phyloP scores from a whole-genome alignment of 192 early-diverging fungal genomes.

The Rhizophlyctis rosea region DNA sequence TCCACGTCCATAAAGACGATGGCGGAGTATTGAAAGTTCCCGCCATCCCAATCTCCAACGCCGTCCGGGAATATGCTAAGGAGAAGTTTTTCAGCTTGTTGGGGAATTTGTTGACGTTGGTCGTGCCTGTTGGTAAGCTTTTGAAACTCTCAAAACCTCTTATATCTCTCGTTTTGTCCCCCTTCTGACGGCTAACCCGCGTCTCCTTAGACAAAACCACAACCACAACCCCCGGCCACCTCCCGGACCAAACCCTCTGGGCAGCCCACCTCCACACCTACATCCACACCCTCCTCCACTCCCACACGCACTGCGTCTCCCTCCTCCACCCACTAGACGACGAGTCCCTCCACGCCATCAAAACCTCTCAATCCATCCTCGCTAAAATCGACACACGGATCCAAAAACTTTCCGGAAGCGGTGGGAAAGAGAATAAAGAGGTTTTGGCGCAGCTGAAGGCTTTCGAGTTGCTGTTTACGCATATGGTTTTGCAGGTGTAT shows the following conservation, averaged over 20 bases:
- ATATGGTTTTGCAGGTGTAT: constrained; percentile 63
- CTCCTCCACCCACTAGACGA: constrained; percentile 30
- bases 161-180: too few relatives aligned
- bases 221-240: constrained; percentile 44
- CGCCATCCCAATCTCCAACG: constrained; percentile 53
- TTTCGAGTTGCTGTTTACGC: constrained; percentile 71
- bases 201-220: constrained; percentile 25
- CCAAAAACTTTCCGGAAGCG: too few relatives aligned
- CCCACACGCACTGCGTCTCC: constrained; percentile 4
- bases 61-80: constrained; percentile 59
- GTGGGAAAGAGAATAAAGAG: constrained; percentile 24
- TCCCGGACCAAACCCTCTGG: constrained; percentile 61
- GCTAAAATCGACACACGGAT: too few relatives aligned
- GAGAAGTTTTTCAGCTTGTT: constrained; percentile 62
- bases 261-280: constrained; percentile 49
- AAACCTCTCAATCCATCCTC: too few relatives aligned
- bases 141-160: constrained; percentile 31
- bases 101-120: constrained; percentile 64
- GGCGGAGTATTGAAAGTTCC: constrained; percentile 38
- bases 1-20: constrained; percentile 53
- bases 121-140: too few relatives aligned
- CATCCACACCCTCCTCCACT: constrained; percentile 35
- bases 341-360: constrained; percentile 39
- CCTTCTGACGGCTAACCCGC: too few relatives aligned
- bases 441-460: constrained; percentile 56